A percentile compares a stretch with the other conserved stretches of the same genome.
Evolutionary conservation across 306 rosid species (phyloP).

Genomic region (Corylus avellana): DNA sequence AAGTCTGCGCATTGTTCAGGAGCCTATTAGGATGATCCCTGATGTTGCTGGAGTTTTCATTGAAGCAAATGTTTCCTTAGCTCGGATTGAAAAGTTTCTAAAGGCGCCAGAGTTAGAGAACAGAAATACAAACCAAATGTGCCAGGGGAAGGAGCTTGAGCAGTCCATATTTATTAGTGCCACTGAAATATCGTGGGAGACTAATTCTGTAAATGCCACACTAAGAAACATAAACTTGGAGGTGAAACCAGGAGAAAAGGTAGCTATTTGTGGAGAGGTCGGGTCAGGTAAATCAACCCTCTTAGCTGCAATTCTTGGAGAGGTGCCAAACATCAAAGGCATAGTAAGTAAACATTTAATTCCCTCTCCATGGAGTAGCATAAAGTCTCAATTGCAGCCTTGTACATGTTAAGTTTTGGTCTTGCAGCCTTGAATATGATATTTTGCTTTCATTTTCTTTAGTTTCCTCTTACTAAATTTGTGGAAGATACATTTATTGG

Average conservation of each 20-base stretch:
- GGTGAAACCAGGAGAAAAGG: conserved; percentile 26
- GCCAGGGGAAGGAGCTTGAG: conserved; percentile 1
- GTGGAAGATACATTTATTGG: no score
- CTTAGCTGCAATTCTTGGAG: conserved; percentile 36
- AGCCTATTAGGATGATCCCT: conserved; percentile 30
- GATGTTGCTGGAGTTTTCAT: conserved; percentile 29
- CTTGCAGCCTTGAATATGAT: neutral
- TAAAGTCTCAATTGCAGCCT: no score
- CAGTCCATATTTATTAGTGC: conserved; percentile 15
- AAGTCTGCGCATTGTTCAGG: conserved; percentile 35
- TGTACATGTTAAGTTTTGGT: no score
- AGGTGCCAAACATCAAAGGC: conserved; percentile 30
- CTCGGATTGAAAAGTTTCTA: conserved; percentile 31
- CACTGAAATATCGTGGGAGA: conserved; percentile 32
- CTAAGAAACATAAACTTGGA: conserved; percentile 24
- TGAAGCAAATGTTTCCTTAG: conserved; percentile 32
- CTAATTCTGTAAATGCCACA: conserved; percentile 20
- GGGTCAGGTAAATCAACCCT: conserved; percentile 39
- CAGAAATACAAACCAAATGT: conserved; percentile 9
- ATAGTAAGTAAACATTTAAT: conserved; percentile 22
- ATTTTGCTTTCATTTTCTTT: neutral
- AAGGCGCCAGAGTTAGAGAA: conserved; percentile 30
- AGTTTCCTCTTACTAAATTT: neutral
- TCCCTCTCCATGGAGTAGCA: neutral
- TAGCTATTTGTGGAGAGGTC: conserved; percentile 43